A percentile compares a stretch with the other conserved stretches of the same genome.
Evolutionary conservation across 257 asterid species (phyloP).

Genomic region (Jaltomata sinuosa): DNA sequence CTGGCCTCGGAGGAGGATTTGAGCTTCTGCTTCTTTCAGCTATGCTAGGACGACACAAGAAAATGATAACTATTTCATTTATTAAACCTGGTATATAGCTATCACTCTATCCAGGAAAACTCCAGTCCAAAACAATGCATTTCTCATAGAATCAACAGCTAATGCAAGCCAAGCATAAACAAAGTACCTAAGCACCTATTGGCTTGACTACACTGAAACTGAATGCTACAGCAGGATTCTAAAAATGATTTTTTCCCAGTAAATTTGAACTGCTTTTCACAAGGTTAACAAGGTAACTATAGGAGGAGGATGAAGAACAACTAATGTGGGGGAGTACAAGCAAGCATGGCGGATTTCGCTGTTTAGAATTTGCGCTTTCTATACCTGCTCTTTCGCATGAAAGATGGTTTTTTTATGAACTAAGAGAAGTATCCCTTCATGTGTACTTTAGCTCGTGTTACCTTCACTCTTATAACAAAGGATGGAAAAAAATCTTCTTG

Average conservation of each 20-base stretch:
- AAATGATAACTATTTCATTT: background rate
- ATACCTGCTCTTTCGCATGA: background rate
- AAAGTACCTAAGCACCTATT: background rate
- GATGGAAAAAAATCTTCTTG: background rate
- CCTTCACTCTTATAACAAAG: background rate
- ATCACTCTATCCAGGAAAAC: too few species aligned
- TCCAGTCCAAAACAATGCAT: background rate
- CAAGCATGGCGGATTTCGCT: background rate
- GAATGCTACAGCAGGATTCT: background rate
- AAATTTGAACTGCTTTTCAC: background rate
- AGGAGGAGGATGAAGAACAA: background rate
- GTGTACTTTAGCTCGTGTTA: background rate
- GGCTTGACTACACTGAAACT: background rate
- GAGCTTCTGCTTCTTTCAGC: background rate
- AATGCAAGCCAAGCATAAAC: background rate
- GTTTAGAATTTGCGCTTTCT: background rate
- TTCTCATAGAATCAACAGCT: background rate
- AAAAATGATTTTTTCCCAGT: background rate
- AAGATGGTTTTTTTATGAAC: background rate
- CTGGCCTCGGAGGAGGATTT: background rate
- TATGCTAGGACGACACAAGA: background rate
- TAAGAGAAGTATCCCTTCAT: background rate
- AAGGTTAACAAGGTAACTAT: background rate
- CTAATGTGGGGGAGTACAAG: background rate
- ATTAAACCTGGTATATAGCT: background rate